These are phyloP conservation scores for Yamadazyma kanchanaburiensis DNA, from an alignment of 1,139 yeast genomes.

Conservation along the genomic window DNA sequence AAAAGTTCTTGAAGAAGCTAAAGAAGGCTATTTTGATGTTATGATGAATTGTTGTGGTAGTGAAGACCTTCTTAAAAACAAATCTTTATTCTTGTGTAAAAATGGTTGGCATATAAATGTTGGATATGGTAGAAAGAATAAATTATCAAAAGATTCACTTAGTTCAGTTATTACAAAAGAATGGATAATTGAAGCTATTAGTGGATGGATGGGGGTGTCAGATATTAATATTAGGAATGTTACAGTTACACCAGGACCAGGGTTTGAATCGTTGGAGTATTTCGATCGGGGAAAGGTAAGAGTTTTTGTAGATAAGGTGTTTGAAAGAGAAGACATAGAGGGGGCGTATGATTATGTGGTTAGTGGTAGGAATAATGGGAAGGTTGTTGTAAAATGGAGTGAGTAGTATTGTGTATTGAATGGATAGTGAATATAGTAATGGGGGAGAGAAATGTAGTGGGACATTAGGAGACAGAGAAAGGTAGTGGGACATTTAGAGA, in stretches of 20 bases:
- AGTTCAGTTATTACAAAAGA: slow-evolving; percentile 3
- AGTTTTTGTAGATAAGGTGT: slow-evolving; percentile 52
- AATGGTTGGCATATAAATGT: slow-evolving; percentile 45
- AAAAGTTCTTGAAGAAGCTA: slow-evolving; percentile 23
- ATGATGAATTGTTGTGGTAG: slow-evolving; percentile 31
- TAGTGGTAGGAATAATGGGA: slow-evolving; percentile 56
- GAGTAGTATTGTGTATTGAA: too few species aligned
- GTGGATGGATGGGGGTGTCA: slow-evolving; percentile 10
- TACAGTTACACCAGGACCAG: slow-evolving; percentile 4
- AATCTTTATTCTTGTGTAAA: slow-evolving; percentile 9
- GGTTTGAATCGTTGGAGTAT: slow-evolving; percentile 19
- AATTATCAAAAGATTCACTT: slow-evolving; percentile 16
- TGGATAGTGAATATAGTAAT: too few species aligned
- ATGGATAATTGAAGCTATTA: slow-evolving; percentile 2
- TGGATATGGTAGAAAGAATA: slow-evolving; percentile 45
- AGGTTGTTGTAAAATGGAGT: slow-evolving; percentile 26
- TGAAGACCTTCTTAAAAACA: slow-evolving; percentile 14
- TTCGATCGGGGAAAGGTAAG: slow-evolving; percentile 39
- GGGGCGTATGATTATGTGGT: slow-evolving; percentile 47
- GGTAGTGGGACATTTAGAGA: too few species aligned
- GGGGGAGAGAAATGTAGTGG: too few species aligned
- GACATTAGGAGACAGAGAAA: too few species aligned
- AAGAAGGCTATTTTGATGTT: slow-evolving; percentile 32
- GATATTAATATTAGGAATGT: slow-evolving; percentile 11
- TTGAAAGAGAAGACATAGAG: slow-evolving; percentile 44